Percentiles rank a stretch among this genome's conserved stretches.
These are phyloP conservation scores for Pilaira anomala DNA, from an alignment of 192 early-diverging fungal species.

Conservation along the genomic window DNA sequence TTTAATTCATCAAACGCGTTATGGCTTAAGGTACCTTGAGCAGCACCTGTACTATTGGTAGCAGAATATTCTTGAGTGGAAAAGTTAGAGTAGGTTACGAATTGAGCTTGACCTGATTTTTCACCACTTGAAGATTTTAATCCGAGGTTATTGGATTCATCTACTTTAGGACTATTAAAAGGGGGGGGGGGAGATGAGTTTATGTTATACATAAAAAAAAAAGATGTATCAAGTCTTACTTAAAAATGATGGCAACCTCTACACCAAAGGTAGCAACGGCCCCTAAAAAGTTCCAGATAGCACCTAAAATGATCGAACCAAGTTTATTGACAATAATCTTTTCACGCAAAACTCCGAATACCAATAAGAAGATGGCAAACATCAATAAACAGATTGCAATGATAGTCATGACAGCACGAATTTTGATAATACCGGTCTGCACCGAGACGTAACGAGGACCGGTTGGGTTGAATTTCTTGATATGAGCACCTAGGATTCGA, in stretches of 20 bases:
- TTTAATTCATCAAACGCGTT: slow-evolving; percentile 22
- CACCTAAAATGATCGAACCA: slow-evolving; percentile 22
- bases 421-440: slow-evolving; percentile 30
- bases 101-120: slow-evolving; percentile 3
- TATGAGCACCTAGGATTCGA: slow-evolving; percentile 15
- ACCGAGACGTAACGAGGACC: slow-evolving; percentile 18
- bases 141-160: slow-evolving; percentile 8
- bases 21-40: slow-evolving; percentile 15
- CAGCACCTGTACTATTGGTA: background rate
- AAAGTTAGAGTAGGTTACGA: background rate
- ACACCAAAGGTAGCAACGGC: slow-evolving; percentile 21
- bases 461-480: slow-evolving; percentile 18
- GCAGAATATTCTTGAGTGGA: slow-evolving; percentile 1
- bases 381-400: slow-evolving; percentile 18
- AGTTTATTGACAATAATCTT: slow-evolving; percentile 21
- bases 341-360: slow-evolving; percentile 31
- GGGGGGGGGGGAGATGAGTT: background rate
- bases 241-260: slow-evolving; percentile 28
- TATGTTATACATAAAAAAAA: background rate
- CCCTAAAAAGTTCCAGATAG: slow-evolving; percentile 30
- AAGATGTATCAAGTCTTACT: slow-evolving; percentile 1
- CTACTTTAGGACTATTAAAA: slow-evolving; percentile 16
- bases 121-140: slow-evolving; percentile 17
- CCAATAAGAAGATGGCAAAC: slow-evolving; percentile 32
- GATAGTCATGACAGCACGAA: slow-evolving; percentile 22